These are phyloP conservation scores for Corymbia maculata DNA, from an alignment of 345 rosid species.

Conservation along the genomic window DNA sequence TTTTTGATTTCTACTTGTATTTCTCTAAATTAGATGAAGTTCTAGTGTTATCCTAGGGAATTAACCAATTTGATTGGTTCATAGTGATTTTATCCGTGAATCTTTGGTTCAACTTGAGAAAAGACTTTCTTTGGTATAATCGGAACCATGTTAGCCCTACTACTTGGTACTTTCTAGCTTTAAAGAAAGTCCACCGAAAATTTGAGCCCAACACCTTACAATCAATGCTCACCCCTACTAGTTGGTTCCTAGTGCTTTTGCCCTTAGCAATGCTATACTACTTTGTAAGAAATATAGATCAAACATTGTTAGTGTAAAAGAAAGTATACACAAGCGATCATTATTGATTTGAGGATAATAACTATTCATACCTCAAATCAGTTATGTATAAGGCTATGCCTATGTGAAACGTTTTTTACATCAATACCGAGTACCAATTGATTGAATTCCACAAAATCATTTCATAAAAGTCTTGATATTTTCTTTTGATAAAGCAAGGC, in stretches of 20 bases:
- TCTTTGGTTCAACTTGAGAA: neutral
- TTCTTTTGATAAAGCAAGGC: neutral
- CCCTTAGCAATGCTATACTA: neutral
- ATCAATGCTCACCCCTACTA: neutral
- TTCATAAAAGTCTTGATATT: neutral
- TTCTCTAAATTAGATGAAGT: neutral
- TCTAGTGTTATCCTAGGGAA: neutral
- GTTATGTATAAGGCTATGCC: neutral
- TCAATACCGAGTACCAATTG: neutral
- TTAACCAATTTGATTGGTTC: neutral
- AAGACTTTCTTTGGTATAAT: neutral
- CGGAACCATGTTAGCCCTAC: neutral
- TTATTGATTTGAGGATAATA: neutral
- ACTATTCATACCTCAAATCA: neutral
- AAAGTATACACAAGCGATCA: neutral
- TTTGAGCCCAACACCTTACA: neutral
- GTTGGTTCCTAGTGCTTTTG: neutral
- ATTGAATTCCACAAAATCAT: neutral
- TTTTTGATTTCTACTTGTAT: neutral
- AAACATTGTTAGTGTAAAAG: neutral
- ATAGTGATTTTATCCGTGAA: neutral
- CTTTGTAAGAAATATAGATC: neutral
- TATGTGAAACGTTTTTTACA: neutral
- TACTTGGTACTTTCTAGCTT: neutral
- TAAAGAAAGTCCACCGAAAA: neutral